A percentile compares a stretch with the other conserved stretches of the same genome.
phyloP scores from a whole-genome alignment of 768 basidiomycete genomes.

The Macrolepiota dolichaula region DNA sequence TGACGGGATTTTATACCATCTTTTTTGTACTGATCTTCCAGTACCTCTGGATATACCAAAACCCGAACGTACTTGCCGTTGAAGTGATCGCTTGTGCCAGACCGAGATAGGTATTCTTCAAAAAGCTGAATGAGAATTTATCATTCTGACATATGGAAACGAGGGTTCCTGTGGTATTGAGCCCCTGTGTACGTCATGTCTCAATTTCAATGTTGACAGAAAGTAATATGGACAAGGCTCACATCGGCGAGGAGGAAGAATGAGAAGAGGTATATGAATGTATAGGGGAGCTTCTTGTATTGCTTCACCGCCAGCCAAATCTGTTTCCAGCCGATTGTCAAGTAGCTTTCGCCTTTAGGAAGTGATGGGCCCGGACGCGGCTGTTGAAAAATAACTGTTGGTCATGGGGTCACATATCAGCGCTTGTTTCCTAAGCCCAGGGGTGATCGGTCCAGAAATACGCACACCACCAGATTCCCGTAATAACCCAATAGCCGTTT shows the following conservation, averaged over 20 bases:
- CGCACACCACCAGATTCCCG: conserved; percentile 89
- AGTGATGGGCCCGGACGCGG: conserved; percentile 79
- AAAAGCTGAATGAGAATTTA: conserved; percentile 77
- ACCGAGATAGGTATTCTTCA: conserved; percentile 78
- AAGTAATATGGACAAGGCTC: conserved; percentile 18
- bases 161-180: conserved; percentile 78
- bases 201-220: background rate
- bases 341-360: conserved; percentile 71
- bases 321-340: conserved; percentile 89
- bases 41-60: conserved; percentile 81
- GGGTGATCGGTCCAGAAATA: background rate
- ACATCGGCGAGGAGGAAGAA: conserved; percentile 82
- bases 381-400: conserved; percentile 75
- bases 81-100: conserved; percentile 75
- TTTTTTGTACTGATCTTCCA: conserved; percentile 79
- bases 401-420: background rate
- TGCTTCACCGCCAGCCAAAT: conserved; percentile 76
- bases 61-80: conserved; percentile 66
- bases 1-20: conserved; percentile 49
- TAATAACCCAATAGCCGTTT: conserved; percentile 73
- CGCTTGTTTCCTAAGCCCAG: too few species aligned
- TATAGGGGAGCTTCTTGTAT: conserved; percentile 76
- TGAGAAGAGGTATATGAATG: conserved; percentile 73
- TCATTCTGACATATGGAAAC: conserved; percentile 78
- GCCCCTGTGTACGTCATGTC: conserved; percentile 42